phyloP scores from a whole-genome alignment of 2,329 filamentous ascomycete genomes.

The Verticillium nubilum region DNA sequence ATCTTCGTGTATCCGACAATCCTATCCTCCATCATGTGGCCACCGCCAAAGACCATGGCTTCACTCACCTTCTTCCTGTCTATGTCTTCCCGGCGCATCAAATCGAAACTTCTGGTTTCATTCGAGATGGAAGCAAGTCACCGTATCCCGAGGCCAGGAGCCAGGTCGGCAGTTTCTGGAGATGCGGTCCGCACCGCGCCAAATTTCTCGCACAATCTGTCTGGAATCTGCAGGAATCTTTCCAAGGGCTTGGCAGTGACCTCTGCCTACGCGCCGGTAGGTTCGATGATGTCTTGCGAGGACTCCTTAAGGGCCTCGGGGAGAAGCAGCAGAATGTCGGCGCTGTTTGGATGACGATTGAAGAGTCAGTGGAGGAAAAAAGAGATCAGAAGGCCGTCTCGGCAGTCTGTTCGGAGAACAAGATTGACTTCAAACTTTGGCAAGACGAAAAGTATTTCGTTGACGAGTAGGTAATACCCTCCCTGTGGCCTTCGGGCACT shows the following conservation, averaged over 20 bases:
- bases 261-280: conserved; percentile 60
- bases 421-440: conserved; percentile 60
- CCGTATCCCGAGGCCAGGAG: conserved; percentile 68
- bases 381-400: conserved; percentile 55
- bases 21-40: conserved; percentile 59
- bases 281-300: conserved; percentile 50
- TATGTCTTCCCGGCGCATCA: conserved; percentile 67
- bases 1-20: conserved; percentile 70
- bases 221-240: conserved; percentile 62
- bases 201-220: conserved; percentile 69
- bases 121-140: conserved; percentile 46
- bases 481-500: not conserved
- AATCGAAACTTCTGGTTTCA: conserved; percentile 69
- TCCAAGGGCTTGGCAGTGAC: conserved; percentile 55
- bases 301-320: conserved; percentile 47
- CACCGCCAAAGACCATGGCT: conserved; percentile 43
- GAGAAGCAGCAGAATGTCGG: conserved; percentile 42
- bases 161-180: conserved; percentile 61
- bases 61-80: conserved; percentile 66
- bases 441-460: conserved; percentile 73
- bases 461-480: conserved; percentile 60
- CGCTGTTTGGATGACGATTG: conserved; percentile 68
- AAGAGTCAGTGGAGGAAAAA: conserved; percentile 65
- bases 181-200: conserved; percentile 66
- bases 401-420: conserved; percentile 43